phyloP scores from a whole-genome alignment of 2,329 filamentous ascomycete species.

The Calonectria naviculata region DNA sequence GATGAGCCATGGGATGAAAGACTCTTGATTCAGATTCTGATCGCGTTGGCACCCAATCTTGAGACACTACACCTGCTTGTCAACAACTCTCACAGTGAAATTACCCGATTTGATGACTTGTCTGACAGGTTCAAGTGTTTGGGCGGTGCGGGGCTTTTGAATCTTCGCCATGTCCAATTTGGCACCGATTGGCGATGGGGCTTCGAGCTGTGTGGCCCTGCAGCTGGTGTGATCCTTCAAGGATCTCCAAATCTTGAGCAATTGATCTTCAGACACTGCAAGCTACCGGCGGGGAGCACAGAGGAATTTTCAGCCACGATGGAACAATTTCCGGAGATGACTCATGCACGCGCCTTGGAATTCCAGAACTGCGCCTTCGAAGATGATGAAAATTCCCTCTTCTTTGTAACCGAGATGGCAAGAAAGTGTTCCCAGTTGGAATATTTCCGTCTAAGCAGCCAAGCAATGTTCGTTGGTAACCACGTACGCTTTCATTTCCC shows the following conservation, averaged over 20 bases:
- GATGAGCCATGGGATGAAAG: neutral
- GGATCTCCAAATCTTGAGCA: neutral
- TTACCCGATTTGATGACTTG: neutral
- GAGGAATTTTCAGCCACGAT: no score
- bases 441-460: neutral
- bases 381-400: neutral
- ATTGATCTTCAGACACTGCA: neutral
- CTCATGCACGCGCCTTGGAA: neutral
- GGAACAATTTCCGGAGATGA: neutral
- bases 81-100: neutral
- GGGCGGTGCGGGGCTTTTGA: neutral
- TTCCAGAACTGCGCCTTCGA: neutral
- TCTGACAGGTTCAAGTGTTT: neutral
- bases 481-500: neutral
- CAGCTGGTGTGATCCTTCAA: neutral
- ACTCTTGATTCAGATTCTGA: neutral
- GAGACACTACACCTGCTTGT: neutral
- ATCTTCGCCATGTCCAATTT: neutral
- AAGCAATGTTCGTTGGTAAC: neutral
- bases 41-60: neutral
- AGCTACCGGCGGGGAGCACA: no score
- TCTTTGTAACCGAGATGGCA: neutral
- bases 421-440: neutral
- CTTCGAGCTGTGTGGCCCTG: neutral
- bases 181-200: neutral